Evolutionary conservation across 169 alveolate genomes (phyloP).

Genomic region (Perkinsus olseni): DNA sequence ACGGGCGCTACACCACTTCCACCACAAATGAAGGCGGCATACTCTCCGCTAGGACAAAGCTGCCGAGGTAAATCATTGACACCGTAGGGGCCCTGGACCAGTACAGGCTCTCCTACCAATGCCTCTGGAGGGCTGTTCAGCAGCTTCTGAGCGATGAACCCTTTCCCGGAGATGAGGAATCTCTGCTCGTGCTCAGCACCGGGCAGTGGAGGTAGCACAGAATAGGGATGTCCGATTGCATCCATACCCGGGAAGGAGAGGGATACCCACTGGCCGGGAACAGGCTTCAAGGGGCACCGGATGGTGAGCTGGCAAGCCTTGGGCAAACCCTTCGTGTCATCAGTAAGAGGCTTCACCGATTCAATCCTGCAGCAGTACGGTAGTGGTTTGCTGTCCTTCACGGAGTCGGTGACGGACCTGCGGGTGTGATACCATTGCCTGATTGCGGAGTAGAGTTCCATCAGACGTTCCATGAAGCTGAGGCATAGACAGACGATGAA

Average conservation of each 20-base stretch:
- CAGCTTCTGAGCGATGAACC: not conserved
- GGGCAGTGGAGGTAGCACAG: not conserved
- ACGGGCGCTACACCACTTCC: not conserved
- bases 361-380: not conserved
- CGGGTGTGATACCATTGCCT: not conserved
- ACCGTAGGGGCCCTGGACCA: not conserved
- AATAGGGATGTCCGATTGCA: not conserved
- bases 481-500: not conserved
- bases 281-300: not conserved
- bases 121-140: not conserved
- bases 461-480: not conserved
- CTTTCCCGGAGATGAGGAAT: not conserved
- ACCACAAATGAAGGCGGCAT: not conserved
- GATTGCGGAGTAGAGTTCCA: not conserved
- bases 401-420: not conserved
- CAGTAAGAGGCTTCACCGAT: not conserved
- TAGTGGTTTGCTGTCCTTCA: not conserved
- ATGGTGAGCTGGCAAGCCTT: not conserved
- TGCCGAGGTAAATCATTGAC: not conserved
- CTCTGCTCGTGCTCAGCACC: too few relatives aligned
- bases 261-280: not conserved
- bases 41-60: not conserved
- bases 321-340: not conserved
- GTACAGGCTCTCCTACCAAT: not conserved
- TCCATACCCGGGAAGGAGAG: not conserved